These are phyloP conservation scores for Plasmodium ovale DNA, from an alignment of 169 alveolate genomes.

Conservation along the genomic window DNA sequence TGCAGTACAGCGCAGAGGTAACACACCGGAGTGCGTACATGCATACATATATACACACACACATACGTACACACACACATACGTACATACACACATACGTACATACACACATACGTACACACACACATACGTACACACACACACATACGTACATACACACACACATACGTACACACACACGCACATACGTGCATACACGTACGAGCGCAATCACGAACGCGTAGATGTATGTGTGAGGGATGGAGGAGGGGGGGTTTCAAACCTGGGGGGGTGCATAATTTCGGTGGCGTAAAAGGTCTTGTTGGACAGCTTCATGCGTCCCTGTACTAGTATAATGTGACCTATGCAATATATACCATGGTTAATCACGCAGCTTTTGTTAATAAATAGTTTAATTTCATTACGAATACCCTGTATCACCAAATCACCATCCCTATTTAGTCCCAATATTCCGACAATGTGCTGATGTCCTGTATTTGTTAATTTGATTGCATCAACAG, in stretches of 20 bases:
- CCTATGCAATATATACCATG: constrained; percentile 83
- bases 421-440: constrained; percentile 81
- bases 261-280: constrained; percentile 84
- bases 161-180: not conserved
- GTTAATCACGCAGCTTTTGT: constrained; percentile 63
- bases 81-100: not conserved
- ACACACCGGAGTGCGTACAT: not conserved
- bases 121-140: not conserved
- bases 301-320: constrained; percentile 64
- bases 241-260: not conserved
- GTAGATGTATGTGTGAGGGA: not conserved
- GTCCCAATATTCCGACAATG: constrained; percentile 80
- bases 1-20: not conserved
- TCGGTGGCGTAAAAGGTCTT: constrained; percentile 79
- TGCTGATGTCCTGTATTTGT: constrained; percentile 78
- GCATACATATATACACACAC: not conserved
- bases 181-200: not conserved
- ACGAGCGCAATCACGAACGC: not conserved
- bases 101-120: not conserved
- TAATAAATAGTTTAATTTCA: constrained; percentile 72
- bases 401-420: constrained; percentile 81
- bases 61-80: not conserved
- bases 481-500: constrained; percentile 82
- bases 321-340: constrained; percentile 78
- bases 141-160: not conserved